Conservation (phyloP, 2,329 filamentous ascomycete species). For the Arthrobotrys conoides region DNA sequence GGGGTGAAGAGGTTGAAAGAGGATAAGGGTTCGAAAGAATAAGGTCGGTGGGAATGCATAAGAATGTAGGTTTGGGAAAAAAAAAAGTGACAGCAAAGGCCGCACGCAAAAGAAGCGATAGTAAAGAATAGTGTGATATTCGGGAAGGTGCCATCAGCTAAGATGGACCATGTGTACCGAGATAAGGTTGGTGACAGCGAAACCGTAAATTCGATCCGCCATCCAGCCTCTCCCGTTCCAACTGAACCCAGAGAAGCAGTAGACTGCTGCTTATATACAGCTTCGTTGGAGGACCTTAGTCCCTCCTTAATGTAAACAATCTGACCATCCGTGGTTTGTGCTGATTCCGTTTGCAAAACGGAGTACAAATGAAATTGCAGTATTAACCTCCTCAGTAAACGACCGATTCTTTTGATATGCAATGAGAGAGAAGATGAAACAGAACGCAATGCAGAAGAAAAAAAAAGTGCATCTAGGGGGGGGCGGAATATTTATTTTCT, state of each 20-base stretch:
- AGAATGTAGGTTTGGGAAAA: slow-evolving; percentile 26
- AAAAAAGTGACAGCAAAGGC: slow-evolving; percentile 6
- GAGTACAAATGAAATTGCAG: slow-evolving; percentile 51
- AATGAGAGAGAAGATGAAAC: slow-evolving; percentile 39
- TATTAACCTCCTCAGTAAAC: slow-evolving; percentile 60
- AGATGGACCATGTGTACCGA: slow-evolving; percentile 57
- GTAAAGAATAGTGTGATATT: slow-evolving; percentile 57
- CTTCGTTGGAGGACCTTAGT: slow-evolving; percentile 35
- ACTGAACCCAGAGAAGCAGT: slow-evolving; percentile 61
- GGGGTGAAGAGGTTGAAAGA: slow-evolving; percentile 4
- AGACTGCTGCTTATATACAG: slow-evolving; percentile 60
- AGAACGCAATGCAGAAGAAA: slow-evolving; percentile 54
- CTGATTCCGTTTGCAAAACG: slow-evolving; percentile 59
- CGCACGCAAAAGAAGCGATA: slow-evolving; percentile 26
- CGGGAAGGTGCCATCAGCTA: slow-evolving; percentile 44
- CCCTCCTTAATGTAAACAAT: slow-evolving; percentile 55
- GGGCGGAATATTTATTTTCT: slow-evolving; percentile 60
- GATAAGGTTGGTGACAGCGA: slow-evolving; percentile 51
- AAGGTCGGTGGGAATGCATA: slow-evolving; percentile 47
- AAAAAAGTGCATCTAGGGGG: slow-evolving; percentile 60
- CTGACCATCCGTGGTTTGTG: slow-evolving; percentile 52
- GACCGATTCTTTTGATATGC: slow-evolving; percentile 61
- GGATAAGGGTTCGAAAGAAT: slow-evolving; percentile 20
- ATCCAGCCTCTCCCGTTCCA: slow-evolving; percentile 61
- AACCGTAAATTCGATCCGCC: slow-evolving; percentile 56